Percentiles rank a stretch among this genome's conserved stretches.
These are phyloP conservation scores for Euphorbia schlechtendalii DNA, from an alignment of 441 rosid genomes.

Conservation along the genomic window DNA sequence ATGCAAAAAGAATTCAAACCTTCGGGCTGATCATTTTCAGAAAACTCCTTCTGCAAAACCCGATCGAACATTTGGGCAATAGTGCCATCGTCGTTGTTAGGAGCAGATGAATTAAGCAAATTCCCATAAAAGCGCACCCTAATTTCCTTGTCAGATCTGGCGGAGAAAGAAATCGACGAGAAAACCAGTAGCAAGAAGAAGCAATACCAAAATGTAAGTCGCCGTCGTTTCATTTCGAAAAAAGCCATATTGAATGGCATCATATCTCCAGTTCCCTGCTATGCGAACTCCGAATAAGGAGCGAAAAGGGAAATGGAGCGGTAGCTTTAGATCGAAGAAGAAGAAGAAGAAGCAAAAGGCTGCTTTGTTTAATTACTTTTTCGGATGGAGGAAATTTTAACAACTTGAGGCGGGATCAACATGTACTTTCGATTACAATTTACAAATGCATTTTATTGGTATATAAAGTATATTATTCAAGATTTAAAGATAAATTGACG, in stretches of 20 bases:
- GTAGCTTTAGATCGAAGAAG: conserved; percentile 2
- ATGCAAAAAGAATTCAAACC: conserved; percentile 33
- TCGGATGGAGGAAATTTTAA: background rate
- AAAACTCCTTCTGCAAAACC: conserved; percentile 88
- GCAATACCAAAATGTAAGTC: conserved; percentile 25
- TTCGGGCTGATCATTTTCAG: conserved; percentile 84
- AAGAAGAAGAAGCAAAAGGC: background rate
- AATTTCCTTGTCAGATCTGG: conserved; percentile 81
- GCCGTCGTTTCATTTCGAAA: conserved; percentile 22
- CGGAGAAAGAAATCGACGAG: conserved; percentile 22
- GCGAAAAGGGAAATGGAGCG: background rate
- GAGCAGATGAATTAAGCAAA: conserved; percentile 59
- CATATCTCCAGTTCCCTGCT: background rate
- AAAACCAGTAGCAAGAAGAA: conserved; percentile 25
- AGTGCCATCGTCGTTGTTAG: conserved; percentile 58
- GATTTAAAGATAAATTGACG: too few relatives aligned
- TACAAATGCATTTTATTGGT: too few relatives aligned
- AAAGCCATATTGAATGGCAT: conserved; percentile 23
- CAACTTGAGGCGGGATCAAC: conserved; percentile 9
- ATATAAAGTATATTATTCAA: too few relatives aligned
- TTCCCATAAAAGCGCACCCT: conserved; percentile 88
- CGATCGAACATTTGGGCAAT: conserved; percentile 92
- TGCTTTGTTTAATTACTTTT: background rate
- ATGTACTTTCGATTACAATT: too few relatives aligned
- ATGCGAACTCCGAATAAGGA: conserved; percentile 2